Conservation (phyloP, 345 rosid genomes). For the Eucalyptus victrix region DNA sequence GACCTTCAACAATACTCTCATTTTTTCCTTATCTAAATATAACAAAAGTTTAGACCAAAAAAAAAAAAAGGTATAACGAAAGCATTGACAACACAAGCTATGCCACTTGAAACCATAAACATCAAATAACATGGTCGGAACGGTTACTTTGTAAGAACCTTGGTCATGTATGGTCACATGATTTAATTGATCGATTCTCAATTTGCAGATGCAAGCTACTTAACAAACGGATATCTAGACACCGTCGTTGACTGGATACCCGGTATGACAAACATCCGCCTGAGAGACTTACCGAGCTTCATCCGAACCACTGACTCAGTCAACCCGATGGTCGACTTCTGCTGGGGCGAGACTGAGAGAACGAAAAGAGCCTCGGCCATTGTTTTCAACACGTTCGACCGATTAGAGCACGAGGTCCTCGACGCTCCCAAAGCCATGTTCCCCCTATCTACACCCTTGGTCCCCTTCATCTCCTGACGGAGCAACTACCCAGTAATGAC, state of each 20-base stretch:
- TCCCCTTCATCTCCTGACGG: no score
- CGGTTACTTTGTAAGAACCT: fast-evolving
- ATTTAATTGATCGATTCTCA: not conserved
- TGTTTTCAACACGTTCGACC: constrained; percentile 31
- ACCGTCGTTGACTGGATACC: constrained; percentile 33
- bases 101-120: no score
- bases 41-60: no score
- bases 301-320: constrained; percentile 21
- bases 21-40: no score
- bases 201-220: constrained; percentile 21
- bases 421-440: constrained; percentile 4
- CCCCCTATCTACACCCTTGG: constrained; percentile 20
- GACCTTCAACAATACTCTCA: no score
- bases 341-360: not conserved
- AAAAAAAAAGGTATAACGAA: no score
- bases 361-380: constrained; percentile 26
- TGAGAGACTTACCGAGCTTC: constrained; percentile 31
- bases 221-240: constrained; percentile 33
- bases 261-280: constrained; percentile 14
- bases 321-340: constrained; percentile 1
- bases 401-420: constrained; percentile 25
- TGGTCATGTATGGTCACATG: not conserved
- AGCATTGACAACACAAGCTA: no score
- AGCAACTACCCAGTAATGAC: no score
- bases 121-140: no score